A percentile compares a stretch with the other conserved stretches of the same genome.
These are phyloP conservation scores for Botrytis tulipae DNA, from an alignment of 2,329 filamentous ascomycete genomes.

Conservation along the genomic window DNA sequence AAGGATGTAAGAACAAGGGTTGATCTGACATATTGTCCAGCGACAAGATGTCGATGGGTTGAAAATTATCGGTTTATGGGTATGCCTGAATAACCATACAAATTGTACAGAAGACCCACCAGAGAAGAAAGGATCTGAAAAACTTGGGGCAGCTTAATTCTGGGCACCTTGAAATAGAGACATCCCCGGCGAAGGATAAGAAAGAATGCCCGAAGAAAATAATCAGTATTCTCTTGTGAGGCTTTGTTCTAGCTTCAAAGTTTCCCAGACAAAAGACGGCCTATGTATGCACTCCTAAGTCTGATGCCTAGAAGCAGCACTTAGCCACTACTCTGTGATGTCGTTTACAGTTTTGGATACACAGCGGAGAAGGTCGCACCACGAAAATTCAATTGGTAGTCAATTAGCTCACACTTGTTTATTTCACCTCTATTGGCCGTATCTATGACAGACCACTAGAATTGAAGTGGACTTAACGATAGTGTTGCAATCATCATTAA, in stretches of 20 bases:
- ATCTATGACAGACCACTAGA: background rate
- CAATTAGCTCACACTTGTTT: background rate
- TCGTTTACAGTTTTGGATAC: background rate
- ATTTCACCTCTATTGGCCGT: background rate
- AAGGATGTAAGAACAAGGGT: background rate
- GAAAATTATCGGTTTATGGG: background rate
- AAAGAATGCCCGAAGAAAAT: background rate
- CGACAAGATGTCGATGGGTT: background rate
- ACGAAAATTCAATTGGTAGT: background rate
- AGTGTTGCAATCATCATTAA: background rate
- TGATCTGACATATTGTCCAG: background rate
- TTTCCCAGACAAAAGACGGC: background rate
- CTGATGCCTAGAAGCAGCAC: background rate
- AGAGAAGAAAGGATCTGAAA: background rate
- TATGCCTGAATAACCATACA: background rate
- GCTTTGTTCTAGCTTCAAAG: background rate
- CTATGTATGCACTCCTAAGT: background rate
- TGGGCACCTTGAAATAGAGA: background rate
- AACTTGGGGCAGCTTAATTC: background rate
- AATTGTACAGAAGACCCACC: background rate
- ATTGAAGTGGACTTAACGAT: background rate
- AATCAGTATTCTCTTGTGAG: background rate
- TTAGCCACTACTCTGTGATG: background rate
- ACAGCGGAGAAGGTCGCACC: background rate
- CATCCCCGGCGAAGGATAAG: background rate